Evolutionary conservation across 345 rosid genomes (phyloP).

Genomic region (Rhodamnia rubescens): DNA sequence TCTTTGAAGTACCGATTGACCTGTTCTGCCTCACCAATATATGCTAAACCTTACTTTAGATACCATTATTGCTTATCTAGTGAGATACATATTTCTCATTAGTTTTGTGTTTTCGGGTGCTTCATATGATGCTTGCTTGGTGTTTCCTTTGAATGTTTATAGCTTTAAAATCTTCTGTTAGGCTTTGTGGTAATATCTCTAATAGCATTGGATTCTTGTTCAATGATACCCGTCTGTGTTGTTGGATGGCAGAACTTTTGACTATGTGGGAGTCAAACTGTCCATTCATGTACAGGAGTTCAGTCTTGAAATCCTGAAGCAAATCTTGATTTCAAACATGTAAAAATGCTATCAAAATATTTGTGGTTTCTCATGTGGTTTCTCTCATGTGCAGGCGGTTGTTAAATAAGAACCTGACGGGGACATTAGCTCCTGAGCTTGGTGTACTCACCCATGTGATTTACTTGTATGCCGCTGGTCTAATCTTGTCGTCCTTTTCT

Average conservation of each 20-base stretch:
- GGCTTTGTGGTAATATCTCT: not conserved
- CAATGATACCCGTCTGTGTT: not conserved
- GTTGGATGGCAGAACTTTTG: not conserved
- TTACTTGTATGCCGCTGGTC: slow-evolving; percentile 39
- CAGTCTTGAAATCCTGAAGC: not conserved
- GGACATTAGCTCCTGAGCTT: slow-evolving; percentile 72
- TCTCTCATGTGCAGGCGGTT: slow-evolving; percentile 49
- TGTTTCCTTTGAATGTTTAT: not conserved
- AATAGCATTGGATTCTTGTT: not conserved
- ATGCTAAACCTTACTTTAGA: not conserved
- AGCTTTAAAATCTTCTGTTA: not conserved
- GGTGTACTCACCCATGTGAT: slow-evolving; percentile 48
- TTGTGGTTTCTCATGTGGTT: not conserved
- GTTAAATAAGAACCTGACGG: slow-evolving; percentile 55
- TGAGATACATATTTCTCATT: not conserved
- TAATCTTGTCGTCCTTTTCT: not conserved
- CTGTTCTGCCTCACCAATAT: not conserved
- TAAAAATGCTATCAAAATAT: not conserved
- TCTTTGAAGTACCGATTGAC: not conserved
- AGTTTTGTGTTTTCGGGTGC: not conserved
- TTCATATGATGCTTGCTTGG: not conserved
- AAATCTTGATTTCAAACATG: not conserved
- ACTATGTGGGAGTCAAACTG: not conserved
- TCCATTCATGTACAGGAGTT: not conserved
- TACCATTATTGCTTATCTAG: not conserved